Percentiles rank a stretch among this genome's conserved stretches.
phyloP scores from a whole-genome alignment of 2,329 filamentous ascomycete species.

The Aspergillus viridinutans region DNA sequence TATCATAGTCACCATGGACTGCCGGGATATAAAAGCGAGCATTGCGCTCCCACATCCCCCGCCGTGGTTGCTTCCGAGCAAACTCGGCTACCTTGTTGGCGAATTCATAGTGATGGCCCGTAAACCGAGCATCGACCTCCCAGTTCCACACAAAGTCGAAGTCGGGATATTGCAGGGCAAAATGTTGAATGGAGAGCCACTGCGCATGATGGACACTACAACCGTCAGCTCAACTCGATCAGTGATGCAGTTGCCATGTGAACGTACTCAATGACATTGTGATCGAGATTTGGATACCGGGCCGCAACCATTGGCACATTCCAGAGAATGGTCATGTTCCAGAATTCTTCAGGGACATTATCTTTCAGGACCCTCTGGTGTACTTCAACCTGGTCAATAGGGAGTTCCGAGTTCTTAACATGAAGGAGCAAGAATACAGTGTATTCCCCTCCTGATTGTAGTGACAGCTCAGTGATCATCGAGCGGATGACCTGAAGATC shows the following conservation, averaged over 20 bases:
- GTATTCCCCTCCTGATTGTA: conserved; percentile 81
- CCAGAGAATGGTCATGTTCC: conserved; percentile 68
- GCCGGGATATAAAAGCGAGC: conserved; percentile 53
- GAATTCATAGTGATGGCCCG: conserved; percentile 72
- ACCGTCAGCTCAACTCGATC: conserved; percentile 20
- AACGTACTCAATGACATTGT: conserved; percentile 47
- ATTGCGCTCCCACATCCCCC: conserved; percentile 57
- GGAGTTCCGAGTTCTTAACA: conserved; percentile 70
- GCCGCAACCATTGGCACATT: conserved; percentile 54
- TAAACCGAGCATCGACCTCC: conserved; percentile 73
- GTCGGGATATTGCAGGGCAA: conserved; percentile 67
- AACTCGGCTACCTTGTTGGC: conserved; percentile 60
- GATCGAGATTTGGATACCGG: conserved; percentile 47
- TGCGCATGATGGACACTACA: conserved; percentile 57
- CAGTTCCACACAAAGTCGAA: conserved; percentile 78
- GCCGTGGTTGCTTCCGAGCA: conserved; percentile 51
- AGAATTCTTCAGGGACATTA: conserved; percentile 66
- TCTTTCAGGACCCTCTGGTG: conserved; percentile 59
- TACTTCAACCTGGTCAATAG: conserved; percentile 68
- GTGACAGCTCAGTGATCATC: conserved; percentile 73
- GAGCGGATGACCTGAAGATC: conserved; percentile 77
- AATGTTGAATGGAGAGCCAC: conserved; percentile 71
- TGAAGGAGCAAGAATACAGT: conserved; percentile 82
- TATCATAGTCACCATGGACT: conserved; percentile 48
- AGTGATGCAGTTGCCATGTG: not conserved